Evolutionary conservation across 202 grass and related monocot species (phyloP), one percentile per base, ranked within the genome.

Genomic region (Musa balbisiana): DNA sequence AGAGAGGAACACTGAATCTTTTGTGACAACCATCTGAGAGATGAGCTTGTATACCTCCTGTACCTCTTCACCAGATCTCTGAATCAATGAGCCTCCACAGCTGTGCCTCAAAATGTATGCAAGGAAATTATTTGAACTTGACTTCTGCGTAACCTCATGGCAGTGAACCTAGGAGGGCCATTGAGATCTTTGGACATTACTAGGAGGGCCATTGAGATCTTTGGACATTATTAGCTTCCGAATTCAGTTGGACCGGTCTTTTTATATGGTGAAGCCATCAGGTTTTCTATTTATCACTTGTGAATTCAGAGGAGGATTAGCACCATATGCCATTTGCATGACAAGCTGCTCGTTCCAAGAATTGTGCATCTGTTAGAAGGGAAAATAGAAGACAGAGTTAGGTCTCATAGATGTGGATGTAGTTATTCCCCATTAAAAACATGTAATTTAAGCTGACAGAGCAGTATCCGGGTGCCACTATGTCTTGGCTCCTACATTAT

Each of bases 331-430:
- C 66, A 79, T 79, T 50, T 79, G 77, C 26, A 53, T 69, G 16
- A 70, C 51, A 27, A 79, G 64, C 77, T 79, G 53, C 16, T 59
- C 66, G 23, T 51, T 58, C 77, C 77, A 79, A 21, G 65, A 22
- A 53, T 22, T 59, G 17, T 55, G 27, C 64, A 79, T 23, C 64
- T 60, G 64, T 64, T 3, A 62, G 67, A 51, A 70, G 43, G 63
- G 24, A 55, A 71, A 71, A 52, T 6, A 71, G 20, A 74, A 50
- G 15, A 4, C 11, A 74, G 1, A 74, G 50, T 58, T n/a, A 74
- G 49, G 8, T 29, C 27, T 24, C 25, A 19, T 56, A 27, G 29
- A 56, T 29, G 12, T 56, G 51, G 14, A 55, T 16, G 10, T 5
- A 55, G 16, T 10, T 19, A 70, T 70, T 70, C 51, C 67, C 9